Base-by-base conservation (phyloP, 768 basidiomycete species). In the Infundibulicybe gibba region DNA sequence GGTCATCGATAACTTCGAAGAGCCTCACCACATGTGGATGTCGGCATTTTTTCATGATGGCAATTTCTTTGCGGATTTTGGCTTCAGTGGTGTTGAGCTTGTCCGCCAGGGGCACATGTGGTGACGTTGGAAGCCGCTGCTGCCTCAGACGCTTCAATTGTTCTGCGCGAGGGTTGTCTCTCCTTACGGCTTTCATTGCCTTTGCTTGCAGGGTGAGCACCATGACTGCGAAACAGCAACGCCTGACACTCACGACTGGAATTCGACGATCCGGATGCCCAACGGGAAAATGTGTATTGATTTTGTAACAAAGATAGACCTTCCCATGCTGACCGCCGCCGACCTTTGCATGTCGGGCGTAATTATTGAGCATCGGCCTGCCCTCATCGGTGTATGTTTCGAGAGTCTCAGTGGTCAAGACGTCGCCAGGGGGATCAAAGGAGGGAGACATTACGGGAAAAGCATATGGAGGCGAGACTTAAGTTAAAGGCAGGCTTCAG, bases 21-120 rank as follows among this genome's bases (percentile, higher is more conserved):
- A 99, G 76, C 52, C 86, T 76, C 10, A 97, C 93, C 49, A 97
- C 84, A 62, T 97, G 85, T 0, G 88, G 85, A 60, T 97, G 93
- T 40, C 84, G 72, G 58, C 90, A 87, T 61, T 97, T 94, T 74
- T 97, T 98, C 91, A 99, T 97, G 64, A 98, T 94, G 2, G 97
- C 97, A 49, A 98, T 94, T 69, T 98, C 95, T 64, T 85, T 86
- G 54, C 83, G 77, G 51, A 97, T 92, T 69, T 92, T 91, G 52
- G 81, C 76, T 60, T 92, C 91, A 25, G 82, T 81, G 17, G 80
- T 85, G 48, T 79, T 75, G 35, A 87, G 76, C 50, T 77, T 77
- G 63, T 87, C 85, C 3, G 76, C 77, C n/a, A 90, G 67, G 19
- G 80, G 75, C 0, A 75, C 67, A 49, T 81, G 79, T 13, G 76